Base-by-base conservation (phyloP, 106 monocot genomes). In the Allium sativum region DNA sequence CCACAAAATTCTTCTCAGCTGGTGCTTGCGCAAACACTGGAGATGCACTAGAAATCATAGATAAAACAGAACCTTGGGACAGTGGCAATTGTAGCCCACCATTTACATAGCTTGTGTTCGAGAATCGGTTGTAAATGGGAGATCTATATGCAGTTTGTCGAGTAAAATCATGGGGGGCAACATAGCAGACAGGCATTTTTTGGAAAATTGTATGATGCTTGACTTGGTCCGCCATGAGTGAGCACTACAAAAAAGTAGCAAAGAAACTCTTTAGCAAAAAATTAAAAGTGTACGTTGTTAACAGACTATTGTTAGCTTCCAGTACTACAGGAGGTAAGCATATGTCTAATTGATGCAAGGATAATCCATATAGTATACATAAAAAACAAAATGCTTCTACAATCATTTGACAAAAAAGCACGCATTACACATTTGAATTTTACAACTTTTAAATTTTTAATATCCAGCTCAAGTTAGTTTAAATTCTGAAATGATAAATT, bases 21-120 rank as follows among this genome's bases (percentile, higher is more conserved):
- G 78, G 78, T 11, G 78, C 78, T 42, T 78, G 45, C 7, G 73
- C 78, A 58, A 58, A 73, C 40, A 78, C 58, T 15, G 78, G 73
- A 18, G 78, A 63, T 21, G 17, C 50, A 41, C 43, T 44, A 7
- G 69, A 40, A 21, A 52, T 12, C 54, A 45, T 52, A 45, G 62
- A 53, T 8, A 68, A 21, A 13, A 58, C 53, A 42, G 44, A 44
- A 44, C 64, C 31, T 13, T 14, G 54, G 20, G 67, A 21, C n/a
- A 40, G n/a, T 10, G 60, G 70, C 15, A 45, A 44, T 31, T 55
- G 56, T 9, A 79, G 64, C 56, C 71, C 62, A 2, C 47, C 53
- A 53, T 65, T 75, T 18, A 64, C 51, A 50, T 64, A 73, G 56
- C 46, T 72, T 17, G 64, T 64, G 21, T 43, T 61, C 18, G 77